Evolutionary conservation across 768 basidiomycete species (phyloP).

Genomic region (Fibroporia radiculosa): DNA sequence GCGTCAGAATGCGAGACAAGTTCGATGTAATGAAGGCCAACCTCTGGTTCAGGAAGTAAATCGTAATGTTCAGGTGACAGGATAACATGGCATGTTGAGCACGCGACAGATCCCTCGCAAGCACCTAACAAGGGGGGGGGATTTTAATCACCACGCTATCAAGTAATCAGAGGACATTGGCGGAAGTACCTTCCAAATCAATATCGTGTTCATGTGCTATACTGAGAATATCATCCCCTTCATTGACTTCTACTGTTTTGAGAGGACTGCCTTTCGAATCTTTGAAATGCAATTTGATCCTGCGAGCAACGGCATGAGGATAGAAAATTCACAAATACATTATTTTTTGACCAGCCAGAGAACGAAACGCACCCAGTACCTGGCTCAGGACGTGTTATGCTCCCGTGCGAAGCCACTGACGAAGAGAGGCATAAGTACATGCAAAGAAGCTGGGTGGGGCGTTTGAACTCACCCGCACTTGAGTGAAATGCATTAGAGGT

Average conservation of each 20-base stretch:
- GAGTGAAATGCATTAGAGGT: not conserved
- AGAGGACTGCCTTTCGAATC: slow-evolving; percentile 80
- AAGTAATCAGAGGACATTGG: not conserved
- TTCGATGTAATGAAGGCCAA: slow-evolving; percentile 1
- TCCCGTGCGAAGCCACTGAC: slow-evolving; percentile 35
- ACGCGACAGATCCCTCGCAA: slow-evolving; percentile 94
- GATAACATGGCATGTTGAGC: slow-evolving; percentile 96
- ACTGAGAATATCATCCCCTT: slow-evolving; percentile 87
- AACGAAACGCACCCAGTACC: slow-evolving; percentile 53
- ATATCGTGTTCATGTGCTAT: slow-evolving; percentile 94
- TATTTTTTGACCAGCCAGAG: not conserved
- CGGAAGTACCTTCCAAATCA: slow-evolving; percentile 78
- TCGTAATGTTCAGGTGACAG: slow-evolving; percentile 78
- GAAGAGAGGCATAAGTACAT: not conserved
- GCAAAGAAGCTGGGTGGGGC: not conserved
- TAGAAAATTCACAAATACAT: not conserved
- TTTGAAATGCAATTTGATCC: slow-evolving; percentile 85
- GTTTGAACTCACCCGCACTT: not conserved
- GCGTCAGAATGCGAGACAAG: not conserved
- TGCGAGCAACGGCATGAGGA: slow-evolving; percentile 23
- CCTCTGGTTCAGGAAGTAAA: slow-evolving; percentile 74
- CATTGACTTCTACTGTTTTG: slow-evolving; percentile 85
- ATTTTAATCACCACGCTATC: not conserved
- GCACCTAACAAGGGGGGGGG: slow-evolving; percentile 51
- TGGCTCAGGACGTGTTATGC: slow-evolving; percentile 49